phyloP scores from a whole-genome alignment of 2,329 filamentous ascomycete genomes.

The Pseudogymnoascus destructans region DNA sequence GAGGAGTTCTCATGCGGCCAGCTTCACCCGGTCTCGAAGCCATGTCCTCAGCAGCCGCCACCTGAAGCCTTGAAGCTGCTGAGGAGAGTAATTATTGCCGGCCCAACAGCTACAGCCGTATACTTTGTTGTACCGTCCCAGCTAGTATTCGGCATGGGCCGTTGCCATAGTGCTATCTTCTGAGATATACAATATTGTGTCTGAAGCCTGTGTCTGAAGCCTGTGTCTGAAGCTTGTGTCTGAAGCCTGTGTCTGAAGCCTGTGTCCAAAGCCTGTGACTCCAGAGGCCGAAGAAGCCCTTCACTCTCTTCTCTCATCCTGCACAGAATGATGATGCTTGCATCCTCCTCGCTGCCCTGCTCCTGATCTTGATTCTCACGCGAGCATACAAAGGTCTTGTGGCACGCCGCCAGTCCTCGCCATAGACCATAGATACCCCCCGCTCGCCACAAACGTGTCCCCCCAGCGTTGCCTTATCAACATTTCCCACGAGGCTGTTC shows the following conservation, averaged over 20 bases:
- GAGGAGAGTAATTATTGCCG: slow-evolving; percentile 3
- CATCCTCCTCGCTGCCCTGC: neutral
- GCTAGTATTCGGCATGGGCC: neutral
- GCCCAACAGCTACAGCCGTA: neutral
- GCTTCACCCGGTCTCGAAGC: neutral
- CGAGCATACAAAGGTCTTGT: slow-evolving; percentile 6
- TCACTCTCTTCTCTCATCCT: neutral
- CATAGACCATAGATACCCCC: neutral
- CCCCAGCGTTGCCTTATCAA: neutral
- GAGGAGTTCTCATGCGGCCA: neutral
- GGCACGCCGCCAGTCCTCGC: neutral
- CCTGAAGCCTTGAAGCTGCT: neutral
- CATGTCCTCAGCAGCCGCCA: neutral
- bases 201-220: neutral
- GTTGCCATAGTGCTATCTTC: neutral
- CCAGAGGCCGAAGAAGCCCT: neutral
- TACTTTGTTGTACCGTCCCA: neutral
- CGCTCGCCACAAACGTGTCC: neutral
- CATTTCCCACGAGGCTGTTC: neutral
- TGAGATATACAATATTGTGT: neutral
- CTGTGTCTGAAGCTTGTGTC: neutral
- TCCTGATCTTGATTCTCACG: neutral
- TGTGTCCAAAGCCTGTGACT: too few relatives aligned
- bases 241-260: neutral
- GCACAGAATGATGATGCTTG: neutral